Conservation (phyloP, 768 basidiomycete species). For the Pisolithus orientalis region DNA sequence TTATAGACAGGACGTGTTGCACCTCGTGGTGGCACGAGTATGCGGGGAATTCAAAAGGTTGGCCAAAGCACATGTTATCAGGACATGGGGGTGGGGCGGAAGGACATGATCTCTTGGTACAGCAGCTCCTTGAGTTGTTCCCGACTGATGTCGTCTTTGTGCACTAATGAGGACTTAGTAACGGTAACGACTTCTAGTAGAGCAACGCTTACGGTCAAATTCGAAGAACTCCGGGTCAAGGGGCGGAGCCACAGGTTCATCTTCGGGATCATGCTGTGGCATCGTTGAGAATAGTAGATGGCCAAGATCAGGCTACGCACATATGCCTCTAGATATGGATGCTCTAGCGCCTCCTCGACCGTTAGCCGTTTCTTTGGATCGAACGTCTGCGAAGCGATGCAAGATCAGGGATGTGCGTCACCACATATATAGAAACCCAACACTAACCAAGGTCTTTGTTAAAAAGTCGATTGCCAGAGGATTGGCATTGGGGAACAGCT, state of each 20-base stretch:
- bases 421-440: no score
- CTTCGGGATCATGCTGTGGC: conserved; percentile 84
- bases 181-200: background rate
- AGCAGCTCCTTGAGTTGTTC: conserved; percentile 93
- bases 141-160: conserved; percentile 93
- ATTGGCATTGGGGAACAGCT: conserved; percentile 87
- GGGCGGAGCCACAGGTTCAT: conserved; percentile 94
- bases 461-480: conserved; percentile 72
- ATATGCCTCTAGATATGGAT: conserved; percentile 92
- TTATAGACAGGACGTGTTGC: background rate
- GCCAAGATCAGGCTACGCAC: conserved; percentile 34
- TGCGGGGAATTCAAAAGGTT: background rate
- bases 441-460: conserved; percentile 71
- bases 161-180: conserved; percentile 42
- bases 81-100: conserved; percentile 59
- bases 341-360: conserved; percentile 90
- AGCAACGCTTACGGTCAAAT: conserved; percentile 70
- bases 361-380: conserved; percentile 96
- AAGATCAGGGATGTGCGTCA: background rate
- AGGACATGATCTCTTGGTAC: conserved; percentile 92
- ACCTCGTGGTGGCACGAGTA: background rate
- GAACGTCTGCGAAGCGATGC: conserved; percentile 59
- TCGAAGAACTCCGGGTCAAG: conserved; percentile 96
- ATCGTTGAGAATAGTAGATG: conserved; percentile 5
- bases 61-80: conserved; percentile 8